A percentile compares a stretch with the other conserved stretches of the same genome.
Conservation (phyloP, 2,329 filamentous ascomycete genomes). For the Ophiostoma piceae region DNA sequence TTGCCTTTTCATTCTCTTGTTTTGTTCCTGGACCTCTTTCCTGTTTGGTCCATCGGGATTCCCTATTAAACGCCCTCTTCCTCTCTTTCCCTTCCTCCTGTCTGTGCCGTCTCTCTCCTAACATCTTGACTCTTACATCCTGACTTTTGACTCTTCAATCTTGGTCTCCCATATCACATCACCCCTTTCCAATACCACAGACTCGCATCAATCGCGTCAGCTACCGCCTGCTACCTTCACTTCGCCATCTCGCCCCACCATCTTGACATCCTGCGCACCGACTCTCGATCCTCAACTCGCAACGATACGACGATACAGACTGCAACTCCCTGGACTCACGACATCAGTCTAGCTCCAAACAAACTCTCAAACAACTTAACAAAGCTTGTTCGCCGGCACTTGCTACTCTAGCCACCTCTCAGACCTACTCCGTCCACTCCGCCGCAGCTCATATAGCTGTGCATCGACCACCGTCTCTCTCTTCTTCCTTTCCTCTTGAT, state of each 20-base stretch:
- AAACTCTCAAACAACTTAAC: neutral
- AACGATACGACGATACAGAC: neutral
- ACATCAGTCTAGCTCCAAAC: neutral
- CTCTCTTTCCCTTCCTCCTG: neutral
- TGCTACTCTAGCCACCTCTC: neutral
- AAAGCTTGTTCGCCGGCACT: neutral
- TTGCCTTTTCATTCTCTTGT: slow-evolving; percentile 8
- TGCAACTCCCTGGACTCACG: neutral
- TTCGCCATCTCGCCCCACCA: slow-evolving; percentile 14
- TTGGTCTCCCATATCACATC: neutral
- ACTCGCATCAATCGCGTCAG: neutral
- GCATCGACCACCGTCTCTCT: neutral
- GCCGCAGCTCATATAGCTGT: neutral
- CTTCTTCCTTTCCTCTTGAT: neutral
- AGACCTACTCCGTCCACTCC: neutral
- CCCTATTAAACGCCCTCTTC: slow-evolving; percentile 9
- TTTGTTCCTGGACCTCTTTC: neutral
- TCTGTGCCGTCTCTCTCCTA: neutral
- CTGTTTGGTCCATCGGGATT: neutral
- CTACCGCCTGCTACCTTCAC: neutral
- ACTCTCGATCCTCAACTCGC: neutral
- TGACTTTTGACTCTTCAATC: neutral
- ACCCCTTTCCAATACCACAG: neutral
- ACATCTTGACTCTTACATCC: neutral
- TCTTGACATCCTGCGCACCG: slow-evolving; percentile 9